Evolutionary conservation across 2,329 filamentous ascomycete species (phyloP), one percentile per base, ranked within the genome.

Genomic region (Parasarocladium wereldwijsianum): DNA sequence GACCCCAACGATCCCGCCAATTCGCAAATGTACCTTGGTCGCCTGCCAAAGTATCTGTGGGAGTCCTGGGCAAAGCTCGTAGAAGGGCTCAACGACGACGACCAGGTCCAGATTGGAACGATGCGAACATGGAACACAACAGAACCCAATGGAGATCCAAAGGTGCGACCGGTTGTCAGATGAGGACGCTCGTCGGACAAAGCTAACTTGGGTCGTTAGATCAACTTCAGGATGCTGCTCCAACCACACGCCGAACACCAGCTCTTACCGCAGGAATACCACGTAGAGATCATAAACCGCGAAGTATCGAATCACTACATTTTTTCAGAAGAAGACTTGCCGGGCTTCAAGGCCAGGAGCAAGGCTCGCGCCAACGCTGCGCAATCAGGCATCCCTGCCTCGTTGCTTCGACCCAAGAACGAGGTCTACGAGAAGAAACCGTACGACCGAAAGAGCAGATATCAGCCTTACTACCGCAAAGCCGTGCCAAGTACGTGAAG

Each of bases 271-370:
- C 83, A 83, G 46, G 84, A 93, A 46, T 98, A 94, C 55, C 70
- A 83, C 40, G 59, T 96, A 34, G 75, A 84, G 26, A 64, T 84
- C 26, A 75, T 55, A 32, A 61, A 64, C 29, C 45, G 52, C 32
- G 50, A 69, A n/a, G 72, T 87, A 19, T 72, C 71, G 44, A 94
- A 93, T 53, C 90, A 85, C 13, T 93, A 80, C 49, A 63, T 96
- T 33, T 98, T 98, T 48, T 85, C 80, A 23, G 90, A 98, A 55
- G 85, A 93, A 50, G 84, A 96, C 45, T 66, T 93, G 14, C 81
- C 85, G 1, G 44, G 51, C 11, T 57, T 51, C 44, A 55, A 56
- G 40, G 51, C 48, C 11, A 49, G 50, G 49, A 68, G 67, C 45
- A 67, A 63, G 42, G 55, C 56, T 27, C 60, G 65, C 29, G 60